Base-by-base conservation (phyloP, 1,284 basidiomycete species). In the Heliocybe sulcata region DNA sequence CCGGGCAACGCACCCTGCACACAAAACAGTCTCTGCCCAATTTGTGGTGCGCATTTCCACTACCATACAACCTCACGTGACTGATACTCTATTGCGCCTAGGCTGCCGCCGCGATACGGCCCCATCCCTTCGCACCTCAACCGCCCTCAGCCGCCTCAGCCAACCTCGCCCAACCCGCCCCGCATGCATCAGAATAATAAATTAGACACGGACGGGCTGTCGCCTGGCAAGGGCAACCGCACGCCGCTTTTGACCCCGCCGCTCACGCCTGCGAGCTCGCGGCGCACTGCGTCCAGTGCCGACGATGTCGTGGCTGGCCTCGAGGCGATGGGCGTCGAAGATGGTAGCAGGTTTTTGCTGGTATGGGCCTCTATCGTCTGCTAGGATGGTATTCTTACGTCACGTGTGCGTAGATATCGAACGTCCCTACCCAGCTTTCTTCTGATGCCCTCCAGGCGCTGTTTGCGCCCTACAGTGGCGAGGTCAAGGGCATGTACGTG, bases 401-500 rank as follows among this genome's bases (percentile, higher is more conserved):
- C n/a, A 26, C 20, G 3, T 20, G 12, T 20, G 47, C 16, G 4
- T 49, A 49, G 47, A 49, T 49, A 4, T 26, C 47, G 23, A 25
- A n/a, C 47, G 9, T 49, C 12, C 47, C 47, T 4, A 26, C 22
- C 10, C 22, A 11, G 9, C 47, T 49, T 6, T 25, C 22, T 11
- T 3, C 47, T 6, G 47, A 49, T 12, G 22, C 16, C 9, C 47
- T 49, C 22, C 22, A 49, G 27, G 23, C 47, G 4, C 8, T 49
- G 14, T 49, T 49, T n/a, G 47, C 47, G 22, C 47, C 47, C 4
- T 49, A 26, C 23, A 55, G 53, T 19, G 25, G 58, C n/a, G 56
- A 54, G 22, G 58, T 80, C 55, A 79, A 81, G 62, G 79, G 77
- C n/a, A 76, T 85, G 33, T 76, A 75, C 59, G 66, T 77, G 20